Evolutionary conservation across 1,284 basidiomycete species (phyloP).

Genomic region (Microbotryomycetes sp.): DNA sequence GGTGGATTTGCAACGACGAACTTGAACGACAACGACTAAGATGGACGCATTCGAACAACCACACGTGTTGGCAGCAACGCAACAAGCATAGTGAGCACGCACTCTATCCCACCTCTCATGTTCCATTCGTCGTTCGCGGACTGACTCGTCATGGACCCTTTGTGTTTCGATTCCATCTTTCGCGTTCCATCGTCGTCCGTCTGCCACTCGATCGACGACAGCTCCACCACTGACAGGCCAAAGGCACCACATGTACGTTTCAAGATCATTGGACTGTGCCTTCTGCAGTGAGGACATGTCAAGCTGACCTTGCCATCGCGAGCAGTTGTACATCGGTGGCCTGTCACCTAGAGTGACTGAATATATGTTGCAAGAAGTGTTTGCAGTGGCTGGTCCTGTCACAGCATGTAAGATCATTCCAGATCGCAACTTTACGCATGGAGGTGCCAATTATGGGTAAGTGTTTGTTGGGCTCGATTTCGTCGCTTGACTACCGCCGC

Average conservation of each 20-base stretch:
- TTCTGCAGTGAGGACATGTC: no score
- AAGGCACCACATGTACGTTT: not conserved
- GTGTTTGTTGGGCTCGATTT: conserved; percentile 63
- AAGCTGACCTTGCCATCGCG: no score
- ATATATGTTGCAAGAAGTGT: conserved; percentile 39
- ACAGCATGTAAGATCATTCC: conserved; percentile 98
- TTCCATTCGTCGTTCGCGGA: no score
- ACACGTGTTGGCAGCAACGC: no score
- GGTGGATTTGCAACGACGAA: no score
- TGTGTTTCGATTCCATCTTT: not conserved
- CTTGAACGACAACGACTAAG: no score
- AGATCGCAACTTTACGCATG: conserved; percentile 94
- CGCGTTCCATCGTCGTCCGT: not conserved
- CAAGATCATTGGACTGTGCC: not conserved
- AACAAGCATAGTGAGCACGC: no score
- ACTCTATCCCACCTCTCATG: no score
- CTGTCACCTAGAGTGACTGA: conserved; percentile 76
- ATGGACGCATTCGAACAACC: no score
- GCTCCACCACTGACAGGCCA: not conserved
- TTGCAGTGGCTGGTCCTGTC: conserved; percentile 58
- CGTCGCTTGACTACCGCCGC: not conserved
- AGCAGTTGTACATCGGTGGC: conserved; percentile 97
- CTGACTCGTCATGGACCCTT: no score
- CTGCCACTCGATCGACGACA: not conserved
- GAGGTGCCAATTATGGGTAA: conserved; percentile 96